Conservation (phyloP, 1,284 basidiomycete genomes). For the Mycena citricolor region DNA sequence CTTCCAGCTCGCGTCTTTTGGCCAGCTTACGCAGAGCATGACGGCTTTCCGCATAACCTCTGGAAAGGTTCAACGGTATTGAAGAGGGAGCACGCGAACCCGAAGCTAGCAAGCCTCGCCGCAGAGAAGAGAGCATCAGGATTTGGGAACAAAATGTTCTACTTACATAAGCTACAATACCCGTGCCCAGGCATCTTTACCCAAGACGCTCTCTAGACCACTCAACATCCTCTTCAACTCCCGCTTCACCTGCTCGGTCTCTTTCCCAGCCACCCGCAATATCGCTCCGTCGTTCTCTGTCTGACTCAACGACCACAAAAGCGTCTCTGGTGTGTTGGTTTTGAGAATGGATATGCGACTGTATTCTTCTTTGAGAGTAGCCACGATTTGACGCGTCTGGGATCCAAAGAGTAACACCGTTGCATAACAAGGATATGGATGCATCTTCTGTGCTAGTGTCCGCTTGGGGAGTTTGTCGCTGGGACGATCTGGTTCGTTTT, state of each 20-base stretch:
- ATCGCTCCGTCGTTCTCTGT: conserved; percentile 50
- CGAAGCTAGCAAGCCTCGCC: conserved; percentile 4
- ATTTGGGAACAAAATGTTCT: not conserved
- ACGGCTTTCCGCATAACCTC: conserved; percentile 15
- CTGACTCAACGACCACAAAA: conserved; percentile 79
- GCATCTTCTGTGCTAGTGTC: conserved; percentile 59
- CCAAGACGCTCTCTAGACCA: conserved; percentile 54
- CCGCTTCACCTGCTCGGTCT: conserved; percentile 67
- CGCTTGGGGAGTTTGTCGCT: conserved; percentile 36
- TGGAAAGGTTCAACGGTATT: not conserved
- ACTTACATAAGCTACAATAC: conserved; percentile 30
- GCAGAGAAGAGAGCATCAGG: conserved; percentile 9
- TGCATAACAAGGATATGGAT: conserved; percentile 84
- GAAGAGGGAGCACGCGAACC: not conserved
- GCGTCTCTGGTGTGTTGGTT: conserved; percentile 45
- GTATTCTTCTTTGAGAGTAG: conserved; percentile 50
- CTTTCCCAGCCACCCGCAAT: conserved; percentile 70
- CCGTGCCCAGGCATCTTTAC: conserved; percentile 62
- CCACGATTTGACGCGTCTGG: conserved; percentile 44
- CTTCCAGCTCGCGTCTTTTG: conserved; percentile 21
- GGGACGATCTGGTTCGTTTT: conserved; percentile 38
- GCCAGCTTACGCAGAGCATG: conserved; percentile 14
- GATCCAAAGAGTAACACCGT: conserved; percentile 77
- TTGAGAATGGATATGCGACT: conserved; percentile 62
- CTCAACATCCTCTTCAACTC: conserved; percentile 63